These are phyloP conservation scores for Coemansia furcata DNA, from an alignment of 192 early-diverging fungal species.

Conservation along the genomic window DNA sequence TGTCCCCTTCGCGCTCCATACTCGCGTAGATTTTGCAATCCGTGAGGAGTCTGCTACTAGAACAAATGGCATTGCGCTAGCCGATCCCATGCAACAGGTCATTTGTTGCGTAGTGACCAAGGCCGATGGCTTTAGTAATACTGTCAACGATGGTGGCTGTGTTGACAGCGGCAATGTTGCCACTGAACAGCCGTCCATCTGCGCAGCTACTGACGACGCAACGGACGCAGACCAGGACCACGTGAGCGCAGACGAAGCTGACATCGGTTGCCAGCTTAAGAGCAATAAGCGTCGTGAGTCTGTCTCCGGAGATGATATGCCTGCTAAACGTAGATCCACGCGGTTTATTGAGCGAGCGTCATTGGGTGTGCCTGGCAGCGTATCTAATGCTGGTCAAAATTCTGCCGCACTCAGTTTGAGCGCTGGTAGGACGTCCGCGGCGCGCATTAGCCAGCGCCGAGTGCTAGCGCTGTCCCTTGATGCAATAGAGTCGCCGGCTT, in stretches of 20 bases:
- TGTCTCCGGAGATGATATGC: constrained; percentile 45
- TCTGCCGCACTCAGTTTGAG: not conserved
- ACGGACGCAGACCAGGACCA: not conserved
- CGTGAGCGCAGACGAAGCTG: not conserved
- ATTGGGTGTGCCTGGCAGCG: not conserved
- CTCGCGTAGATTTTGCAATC: not conserved
- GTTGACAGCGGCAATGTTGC: not conserved
- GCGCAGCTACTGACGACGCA: not conserved
- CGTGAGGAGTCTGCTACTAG: not conserved
- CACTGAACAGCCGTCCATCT: not conserved
- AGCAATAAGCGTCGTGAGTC: constrained; percentile 26
- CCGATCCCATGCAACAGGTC: not conserved
- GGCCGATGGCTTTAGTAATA: not conserved
- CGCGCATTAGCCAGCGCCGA: constrained; percentile 2
- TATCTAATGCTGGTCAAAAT: not conserved
- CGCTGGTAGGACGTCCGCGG: not conserved
- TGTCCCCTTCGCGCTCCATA: not conserved
- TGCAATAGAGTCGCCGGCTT: constrained; percentile 15
- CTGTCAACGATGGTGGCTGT: not conserved
- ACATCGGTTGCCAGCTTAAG: not conserved
- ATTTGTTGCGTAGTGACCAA: not conserved
- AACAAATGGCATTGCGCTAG: not conserved
- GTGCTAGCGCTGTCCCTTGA: not conserved
- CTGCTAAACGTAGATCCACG: constrained; percentile 44
- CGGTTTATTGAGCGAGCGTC: constrained; percentile 41